phyloP scores from a whole-genome alignment of 192 early-diverging fungal genomes.

The Paraglomus occultum region DNA sequence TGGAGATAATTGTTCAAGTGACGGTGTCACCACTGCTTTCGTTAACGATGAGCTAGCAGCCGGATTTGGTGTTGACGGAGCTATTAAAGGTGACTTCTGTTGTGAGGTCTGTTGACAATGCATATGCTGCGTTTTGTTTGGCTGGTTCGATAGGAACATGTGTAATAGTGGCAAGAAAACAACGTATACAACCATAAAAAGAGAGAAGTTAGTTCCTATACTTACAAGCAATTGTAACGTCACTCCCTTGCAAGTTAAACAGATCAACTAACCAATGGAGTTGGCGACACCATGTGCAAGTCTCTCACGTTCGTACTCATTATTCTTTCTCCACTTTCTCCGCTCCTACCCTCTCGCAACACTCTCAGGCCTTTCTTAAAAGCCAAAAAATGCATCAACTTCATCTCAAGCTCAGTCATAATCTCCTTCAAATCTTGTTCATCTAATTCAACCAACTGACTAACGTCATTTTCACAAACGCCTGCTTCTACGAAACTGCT shows the following conservation, averaged over 20 bases:
- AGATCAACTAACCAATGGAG: not conserved
- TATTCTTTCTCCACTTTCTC: not conserved
- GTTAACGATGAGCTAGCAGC: not conserved
- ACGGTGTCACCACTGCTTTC: conserved; percentile 12
- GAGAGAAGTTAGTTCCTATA: not conserved
- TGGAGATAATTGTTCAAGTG: conserved; percentile 28
- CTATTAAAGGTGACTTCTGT: not conserved
- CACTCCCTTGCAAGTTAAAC: not conserved
- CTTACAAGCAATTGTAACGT: not conserved
- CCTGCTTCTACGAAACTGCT: conserved; percentile 46
- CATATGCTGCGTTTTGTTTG: conserved; percentile 16
- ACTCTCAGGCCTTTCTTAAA: conserved; percentile 50
- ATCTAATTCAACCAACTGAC: conserved; percentile 47
- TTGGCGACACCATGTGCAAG: not conserved
- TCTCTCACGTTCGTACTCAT: not conserved
- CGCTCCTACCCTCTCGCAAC: conserved; percentile 20
- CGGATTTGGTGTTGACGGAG: not conserved
- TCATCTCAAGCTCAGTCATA: conserved; percentile 44
- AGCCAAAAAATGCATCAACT: conserved; percentile 52
- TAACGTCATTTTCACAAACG: conserved; percentile 47
- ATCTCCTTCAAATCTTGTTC: conserved; percentile 53
- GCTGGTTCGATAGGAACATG: not conserved
- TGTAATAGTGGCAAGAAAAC: not conserved
- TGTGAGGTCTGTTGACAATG: not conserved
- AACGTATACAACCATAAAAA: not conserved